phyloP scores from a whole-genome alignment of 352 stramenopile species.

The Phytophthora cryptogea region DNA sequence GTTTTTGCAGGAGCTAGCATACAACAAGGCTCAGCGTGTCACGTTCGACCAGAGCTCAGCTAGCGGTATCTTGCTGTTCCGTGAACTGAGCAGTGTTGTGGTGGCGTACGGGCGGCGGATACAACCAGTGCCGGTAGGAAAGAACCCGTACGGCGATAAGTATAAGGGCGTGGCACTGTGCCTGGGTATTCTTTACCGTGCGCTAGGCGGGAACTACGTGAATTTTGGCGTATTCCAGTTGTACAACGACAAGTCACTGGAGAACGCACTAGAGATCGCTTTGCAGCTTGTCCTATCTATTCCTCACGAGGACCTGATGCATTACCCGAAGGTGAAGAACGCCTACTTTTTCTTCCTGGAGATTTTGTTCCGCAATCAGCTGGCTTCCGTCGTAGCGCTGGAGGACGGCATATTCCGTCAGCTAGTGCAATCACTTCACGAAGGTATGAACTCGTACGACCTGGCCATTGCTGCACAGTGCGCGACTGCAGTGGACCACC shows the following conservation, averaged over 20 bases:
- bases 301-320: slow-evolving; percentile 95
- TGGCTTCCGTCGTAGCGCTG: slow-evolving; percentile 93
- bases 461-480: slow-evolving; percentile 94
- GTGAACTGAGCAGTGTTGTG: slow-evolving; percentile 94
- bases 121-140: slow-evolving; percentile 78
- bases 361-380: slow-evolving; percentile 98
- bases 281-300: slow-evolving; percentile 96
- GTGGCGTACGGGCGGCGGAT: slow-evolving; percentile 94
- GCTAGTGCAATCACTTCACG: slow-evolving; percentile 93
- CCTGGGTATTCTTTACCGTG: slow-evolving; percentile 90
- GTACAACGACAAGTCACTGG: slow-evolving; percentile 96
- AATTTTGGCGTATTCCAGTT: slow-evolving; percentile 99
- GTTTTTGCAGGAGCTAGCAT: slow-evolving; percentile 95
- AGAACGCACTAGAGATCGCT: slow-evolving; percentile 95
- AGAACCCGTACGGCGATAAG: slow-evolving; percentile 95
- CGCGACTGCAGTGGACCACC: slow-evolving; percentile 96
- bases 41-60: slow-evolving; percentile 98
- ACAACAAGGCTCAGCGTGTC: slow-evolving; percentile 97
- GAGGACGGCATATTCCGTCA: slow-evolving; percentile 95
- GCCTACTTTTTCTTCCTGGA: slow-evolving; percentile 98
- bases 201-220: slow-evolving; percentile 95
- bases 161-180: slow-evolving; percentile 98
- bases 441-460: slow-evolving; percentile 91
- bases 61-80: slow-evolving; percentile 98
- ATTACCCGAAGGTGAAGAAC: slow-evolving; percentile 98